phyloP scores from a whole-genome alignment of 495 filamentous ascomycete species.

The Annulohypoxylon nitens region DNA sequence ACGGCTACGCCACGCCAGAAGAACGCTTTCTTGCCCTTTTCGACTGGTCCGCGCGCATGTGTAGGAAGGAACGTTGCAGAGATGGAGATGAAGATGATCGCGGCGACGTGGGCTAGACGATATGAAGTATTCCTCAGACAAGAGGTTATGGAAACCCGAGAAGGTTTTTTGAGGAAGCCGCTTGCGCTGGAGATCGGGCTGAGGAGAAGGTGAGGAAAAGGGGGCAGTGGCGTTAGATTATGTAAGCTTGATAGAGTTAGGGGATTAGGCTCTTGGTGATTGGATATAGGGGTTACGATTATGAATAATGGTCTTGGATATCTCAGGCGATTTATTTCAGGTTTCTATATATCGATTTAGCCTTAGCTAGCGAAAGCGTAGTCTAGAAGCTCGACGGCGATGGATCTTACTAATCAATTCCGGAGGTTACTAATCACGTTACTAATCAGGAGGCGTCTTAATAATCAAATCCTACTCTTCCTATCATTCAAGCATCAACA shows the following conservation, averaged over 20 bases:
- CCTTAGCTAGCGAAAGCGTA: neutral
- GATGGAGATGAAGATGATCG: constrained; percentile 91
- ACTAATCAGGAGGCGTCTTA: neutral
- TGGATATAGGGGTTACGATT: neutral
- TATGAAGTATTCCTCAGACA: constrained; percentile 83
- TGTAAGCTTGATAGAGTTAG: neutral
- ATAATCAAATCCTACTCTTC: neutral
- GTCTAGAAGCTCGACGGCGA: neutral
- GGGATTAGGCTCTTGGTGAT: neutral
- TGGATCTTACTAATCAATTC: neutral
- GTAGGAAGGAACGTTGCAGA: constrained; percentile 74
- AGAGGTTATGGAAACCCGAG: constrained; percentile 78
- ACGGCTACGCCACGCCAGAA: constrained; percentile 74
- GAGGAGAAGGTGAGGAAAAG: constrained; percentile 16
- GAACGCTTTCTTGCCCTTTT: constrained; percentile 87
- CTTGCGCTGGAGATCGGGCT: constrained; percentile 80
- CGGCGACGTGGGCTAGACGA: constrained; percentile 77
- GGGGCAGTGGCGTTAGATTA: neutral
- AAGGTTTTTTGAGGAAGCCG: constrained; percentile 93
- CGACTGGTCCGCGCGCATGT: constrained; percentile 73
- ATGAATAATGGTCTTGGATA: neutral
- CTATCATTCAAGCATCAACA: neutral
- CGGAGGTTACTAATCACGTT: neutral
- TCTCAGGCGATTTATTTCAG: neutral
- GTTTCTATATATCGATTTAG: neutral